Percentiles rank a stretch among this genome's conserved stretches.
Conservation (phyloP, 2,329 filamentous ascomycete species). For the Fusarium irregulare region DNA sequence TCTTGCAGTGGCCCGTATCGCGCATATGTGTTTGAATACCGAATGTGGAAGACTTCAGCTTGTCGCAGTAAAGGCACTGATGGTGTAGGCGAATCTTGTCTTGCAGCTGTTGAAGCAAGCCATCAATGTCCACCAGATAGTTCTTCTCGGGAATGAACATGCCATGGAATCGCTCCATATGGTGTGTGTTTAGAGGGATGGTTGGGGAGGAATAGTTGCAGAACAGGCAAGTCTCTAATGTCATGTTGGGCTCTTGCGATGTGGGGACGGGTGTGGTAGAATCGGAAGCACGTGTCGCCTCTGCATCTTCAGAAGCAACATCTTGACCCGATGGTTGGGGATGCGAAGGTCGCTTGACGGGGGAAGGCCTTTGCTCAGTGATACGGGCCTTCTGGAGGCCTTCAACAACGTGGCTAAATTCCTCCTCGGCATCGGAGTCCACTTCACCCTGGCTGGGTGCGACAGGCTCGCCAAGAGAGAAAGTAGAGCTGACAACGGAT, state of each 20-base stretch:
- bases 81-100: conserved; percentile 82
- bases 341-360: conserved; percentile 66
- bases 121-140: conserved; percentile 85
- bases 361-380: conserved; percentile 62
- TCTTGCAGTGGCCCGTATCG: conserved; percentile 96
- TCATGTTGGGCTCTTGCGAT: conserved; percentile 52
- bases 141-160: conserved; percentile 94
- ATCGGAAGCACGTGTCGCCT: conserved; percentile 58
- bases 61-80: conserved; percentile 90
- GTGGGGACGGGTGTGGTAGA: conserved; percentile 54
- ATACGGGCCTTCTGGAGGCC: conserved; percentile 80
- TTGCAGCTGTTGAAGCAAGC: conserved; percentile 81
- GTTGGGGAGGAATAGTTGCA: conserved; percentile 88
- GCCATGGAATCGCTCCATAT: conserved; percentile 94
- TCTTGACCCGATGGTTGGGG: conserved; percentile 57
- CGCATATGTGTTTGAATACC: conserved; percentile 97
- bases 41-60: conserved; percentile 79
- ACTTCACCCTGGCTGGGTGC: conserved; percentile 59
- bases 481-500: conserved; percentile 90
- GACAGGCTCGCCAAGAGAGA: conserved; percentile 87
- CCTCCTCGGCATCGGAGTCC: conserved; percentile 76
- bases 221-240: conserved; percentile 79
- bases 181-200: conserved; percentile 78
- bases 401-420: conserved; percentile 82
- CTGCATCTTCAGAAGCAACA: conserved; percentile 58